phyloP scores from a whole-genome alignment of 441 rosid species.

The Jatropha podagrica region DNA sequence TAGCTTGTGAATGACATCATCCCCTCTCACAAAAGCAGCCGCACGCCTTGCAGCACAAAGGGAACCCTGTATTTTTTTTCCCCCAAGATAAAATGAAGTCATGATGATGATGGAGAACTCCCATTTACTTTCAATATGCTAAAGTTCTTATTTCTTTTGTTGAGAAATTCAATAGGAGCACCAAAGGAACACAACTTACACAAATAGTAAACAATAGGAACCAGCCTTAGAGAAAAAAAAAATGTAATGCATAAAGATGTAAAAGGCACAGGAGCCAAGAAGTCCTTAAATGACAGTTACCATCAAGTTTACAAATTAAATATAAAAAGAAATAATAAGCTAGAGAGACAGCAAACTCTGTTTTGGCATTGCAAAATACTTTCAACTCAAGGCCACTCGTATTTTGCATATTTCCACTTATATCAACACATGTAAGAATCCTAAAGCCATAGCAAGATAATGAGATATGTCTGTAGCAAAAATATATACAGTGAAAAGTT shows the following conservation, averaged over 20 bases:
- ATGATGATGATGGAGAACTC: background rate
- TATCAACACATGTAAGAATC: background rate
- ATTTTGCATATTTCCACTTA: background rate
- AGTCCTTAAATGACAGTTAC: no score
- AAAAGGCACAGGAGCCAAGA: no score
- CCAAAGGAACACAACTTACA: background rate
- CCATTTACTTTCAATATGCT: background rate
- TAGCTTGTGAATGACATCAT: slow-evolving; percentile 86
- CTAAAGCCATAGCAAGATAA: background rate
- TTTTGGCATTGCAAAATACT: background rate
- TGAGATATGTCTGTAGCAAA: background rate
- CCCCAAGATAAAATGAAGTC: slow-evolving; percentile 6
- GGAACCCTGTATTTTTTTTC: slow-evolving; percentile 52
- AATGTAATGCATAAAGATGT: background rate
- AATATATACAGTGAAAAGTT: background rate
- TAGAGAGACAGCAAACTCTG: background rate
- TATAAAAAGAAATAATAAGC: background rate
- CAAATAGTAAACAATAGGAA: background rate
- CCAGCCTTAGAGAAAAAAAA: no score
- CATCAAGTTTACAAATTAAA: no score
- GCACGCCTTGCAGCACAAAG: slow-evolving; percentile 83
- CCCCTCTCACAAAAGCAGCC: slow-evolving; percentile 91
- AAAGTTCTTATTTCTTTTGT: background rate
- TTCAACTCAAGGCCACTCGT: background rate
- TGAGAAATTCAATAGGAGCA: background rate